Evolutionary conservation across 2,329 filamentous ascomycete genomes (phyloP).

Genomic region (Neonectria sp.): DNA sequence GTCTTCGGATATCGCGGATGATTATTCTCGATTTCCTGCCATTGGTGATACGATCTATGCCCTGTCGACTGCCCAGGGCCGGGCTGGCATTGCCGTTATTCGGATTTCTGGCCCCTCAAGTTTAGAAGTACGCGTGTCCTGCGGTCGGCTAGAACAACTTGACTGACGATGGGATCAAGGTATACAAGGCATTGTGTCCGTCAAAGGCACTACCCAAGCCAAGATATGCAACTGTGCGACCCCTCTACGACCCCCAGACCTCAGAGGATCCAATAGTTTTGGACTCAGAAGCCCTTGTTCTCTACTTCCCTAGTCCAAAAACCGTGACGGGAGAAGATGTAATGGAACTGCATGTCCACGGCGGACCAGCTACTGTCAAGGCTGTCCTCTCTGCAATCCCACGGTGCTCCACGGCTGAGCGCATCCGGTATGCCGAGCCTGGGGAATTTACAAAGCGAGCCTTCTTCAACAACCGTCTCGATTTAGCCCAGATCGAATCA

Average conservation of each 20-base stretch:
- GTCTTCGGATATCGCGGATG: constrained; percentile 15
- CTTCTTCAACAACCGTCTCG: constrained; percentile 88
- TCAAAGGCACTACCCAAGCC: constrained; percentile 60
- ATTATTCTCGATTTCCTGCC: constrained; percentile 35
- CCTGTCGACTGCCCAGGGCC: constrained; percentile 87
- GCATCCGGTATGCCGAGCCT: constrained; percentile 89
- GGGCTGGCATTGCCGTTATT: constrained; percentile 91
- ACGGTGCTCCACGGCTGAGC: constrained; percentile 54
- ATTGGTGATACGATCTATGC: constrained; percentile 85
- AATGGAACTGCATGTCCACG: constrained; percentile 94
- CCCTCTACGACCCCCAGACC: constrained; percentile 71
- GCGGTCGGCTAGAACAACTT: not conserved
- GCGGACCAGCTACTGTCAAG: constrained; percentile 89
- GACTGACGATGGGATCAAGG: constrained; percentile 50
- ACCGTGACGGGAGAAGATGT: constrained; percentile 95
- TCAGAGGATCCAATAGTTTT: constrained; percentile 67
- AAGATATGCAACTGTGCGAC: constrained; percentile 79
- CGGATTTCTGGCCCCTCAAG: constrained; percentile 87
- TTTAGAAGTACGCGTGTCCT: constrained; percentile 66
- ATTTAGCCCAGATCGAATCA: constrained; percentile 86
- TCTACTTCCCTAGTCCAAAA: constrained; percentile 85
- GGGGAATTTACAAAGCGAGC: constrained; percentile 96
- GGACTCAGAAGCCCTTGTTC: constrained; percentile 84
- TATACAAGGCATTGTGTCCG: constrained; percentile 68
- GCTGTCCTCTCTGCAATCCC: constrained; percentile 87